Evolutionary conservation across 257 asterid genomes (phyloP).

Genomic region (Salvia hispanica): DNA sequence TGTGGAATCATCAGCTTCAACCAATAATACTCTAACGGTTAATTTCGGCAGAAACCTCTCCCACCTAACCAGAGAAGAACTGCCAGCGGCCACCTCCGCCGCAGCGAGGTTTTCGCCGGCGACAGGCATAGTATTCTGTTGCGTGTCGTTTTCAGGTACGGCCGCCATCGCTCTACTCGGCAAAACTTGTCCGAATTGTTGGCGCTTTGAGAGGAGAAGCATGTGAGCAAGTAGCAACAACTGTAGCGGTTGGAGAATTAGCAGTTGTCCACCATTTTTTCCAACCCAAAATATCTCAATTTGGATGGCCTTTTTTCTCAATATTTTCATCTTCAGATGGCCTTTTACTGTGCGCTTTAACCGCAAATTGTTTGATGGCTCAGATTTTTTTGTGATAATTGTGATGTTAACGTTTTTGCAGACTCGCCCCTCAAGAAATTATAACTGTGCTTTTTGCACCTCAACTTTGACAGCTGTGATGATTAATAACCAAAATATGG

Average conservation of each 20-base stretch:
- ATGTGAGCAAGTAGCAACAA: background rate
- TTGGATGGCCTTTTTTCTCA: conserved; percentile 4
- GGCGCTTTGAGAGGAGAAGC: conserved; percentile 16
- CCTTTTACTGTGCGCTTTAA: conserved; percentile 31
- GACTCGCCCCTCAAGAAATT: background rate
- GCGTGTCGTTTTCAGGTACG: conserved; percentile 20
- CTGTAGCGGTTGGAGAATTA: conserved; percentile 25
- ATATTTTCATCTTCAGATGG: conserved; percentile 33
- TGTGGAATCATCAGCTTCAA: conserved; percentile 91
- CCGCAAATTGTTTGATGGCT: conserved; percentile 60
- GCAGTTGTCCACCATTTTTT: conserved; percentile 18
- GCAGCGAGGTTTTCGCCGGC: conserved; percentile 28
- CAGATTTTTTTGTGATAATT: conserved; percentile 21
- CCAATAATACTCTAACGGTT: conserved; percentile 77
- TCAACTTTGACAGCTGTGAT: background rate
- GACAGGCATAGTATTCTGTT: conserved; percentile 20
- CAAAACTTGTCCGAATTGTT: conserved; percentile 60
- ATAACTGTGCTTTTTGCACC: conserved; percentile 19
- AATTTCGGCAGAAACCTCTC: conserved; percentile 79
- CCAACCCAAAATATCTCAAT: conserved; percentile 46
- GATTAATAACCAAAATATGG: background rate
- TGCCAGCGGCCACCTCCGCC: conserved; percentile 16
- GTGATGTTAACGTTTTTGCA: conserved; percentile 14
- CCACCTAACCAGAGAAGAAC: conserved; percentile 54
- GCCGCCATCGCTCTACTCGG: conserved; percentile 46